Base-by-base conservation (phyloP, 768 basidiomycete species). In the Boletus rubescentipes region DNA sequence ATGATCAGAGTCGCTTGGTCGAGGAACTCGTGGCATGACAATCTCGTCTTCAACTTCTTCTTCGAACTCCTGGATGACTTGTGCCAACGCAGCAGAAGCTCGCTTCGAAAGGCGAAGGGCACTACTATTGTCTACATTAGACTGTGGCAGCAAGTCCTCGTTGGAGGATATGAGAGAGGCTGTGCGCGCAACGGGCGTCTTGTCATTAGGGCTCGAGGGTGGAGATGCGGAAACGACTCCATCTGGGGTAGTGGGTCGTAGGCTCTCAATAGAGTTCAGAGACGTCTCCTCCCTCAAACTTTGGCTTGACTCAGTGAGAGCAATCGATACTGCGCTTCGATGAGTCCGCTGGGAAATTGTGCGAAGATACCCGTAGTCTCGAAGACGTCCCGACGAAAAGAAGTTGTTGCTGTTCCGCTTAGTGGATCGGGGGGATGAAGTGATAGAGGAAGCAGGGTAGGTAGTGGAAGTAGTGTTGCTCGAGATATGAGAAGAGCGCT, bases 371-470 rank as follows among this genome's bases (percentile, higher is more conserved):
- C 77, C 75, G 65, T 90, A 83, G 68, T 93, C 91, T 51, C 86
- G 79, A 61, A 91, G 77, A 51, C 85, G 80, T n/a, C 86, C 84
- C 16, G 91, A 92, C 43, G 89, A 86, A 58, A 92, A 93, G 46
- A 93, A 75, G 64, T 92, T 92, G 68, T 92, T 92, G 75, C 89
- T 91, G 69, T 89, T 88, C 42, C 91, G 82, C 71, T 88, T 87
- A 51, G 76, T 73, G 37, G 81, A 80, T 32, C 80, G 77, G 23
- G 67, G 62, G 23, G 85, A 72, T 39, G 69, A 72, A 23, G 67
- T 67, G 58, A 65, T 20, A 5, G 69, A 78, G 21, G 82, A 80
- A 18, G 75, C 43, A 61, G 73, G 64, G 72, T 62, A 64, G 12
- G 62, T 58, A 51, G 67, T 61, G 51, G 78, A 73, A 60, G 69